Conservation (phyloP, 768 basidiomycete species). For the Tephrocybe sp. region DNA sequence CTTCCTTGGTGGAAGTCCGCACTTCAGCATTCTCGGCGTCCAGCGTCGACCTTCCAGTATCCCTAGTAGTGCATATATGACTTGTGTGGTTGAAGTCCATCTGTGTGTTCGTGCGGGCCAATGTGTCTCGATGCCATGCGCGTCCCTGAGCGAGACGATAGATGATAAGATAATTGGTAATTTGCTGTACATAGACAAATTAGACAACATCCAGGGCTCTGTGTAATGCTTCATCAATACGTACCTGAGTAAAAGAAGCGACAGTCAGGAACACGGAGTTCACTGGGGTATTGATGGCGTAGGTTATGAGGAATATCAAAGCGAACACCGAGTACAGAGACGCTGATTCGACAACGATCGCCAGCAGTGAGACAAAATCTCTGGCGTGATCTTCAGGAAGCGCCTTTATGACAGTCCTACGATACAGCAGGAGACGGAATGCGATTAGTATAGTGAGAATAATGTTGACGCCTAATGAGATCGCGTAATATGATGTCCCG, state of each 20-base stretch:
- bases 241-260: constrained; percentile 35
- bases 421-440: constrained; percentile 32
- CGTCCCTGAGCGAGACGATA: constrained; percentile 40
- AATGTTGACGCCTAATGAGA: constrained; percentile 42
- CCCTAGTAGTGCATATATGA: neutral
- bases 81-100: constrained; percentile 4
- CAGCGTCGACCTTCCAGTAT: neutral
- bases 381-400: constrained; percentile 34
- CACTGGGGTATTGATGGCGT: constrained; percentile 37
- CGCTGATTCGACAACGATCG: constrained; percentile 44
- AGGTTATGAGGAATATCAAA: constrained; percentile 39
- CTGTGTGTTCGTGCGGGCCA: constrained; percentile 15
- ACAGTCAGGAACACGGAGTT: constrained; percentile 39
- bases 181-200: constrained; percentile 21
- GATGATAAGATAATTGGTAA: constrained; percentile 42
- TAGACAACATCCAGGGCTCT: neutral
- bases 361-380: constrained; percentile 35
- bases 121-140: constrained; percentile 33
- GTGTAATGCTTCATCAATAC: constrained; percentile 1
- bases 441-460: constrained; percentile 40
- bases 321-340: constrained; percentile 43
- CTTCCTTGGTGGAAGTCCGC: neutral
- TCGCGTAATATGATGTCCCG: constrained; percentile 37
- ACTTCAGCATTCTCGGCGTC: neutral
- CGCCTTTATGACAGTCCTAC: constrained; percentile 24